Conservation (phyloP, 1,284 basidiomycete genomes). For the Singerocomus inundabilis region DNA sequence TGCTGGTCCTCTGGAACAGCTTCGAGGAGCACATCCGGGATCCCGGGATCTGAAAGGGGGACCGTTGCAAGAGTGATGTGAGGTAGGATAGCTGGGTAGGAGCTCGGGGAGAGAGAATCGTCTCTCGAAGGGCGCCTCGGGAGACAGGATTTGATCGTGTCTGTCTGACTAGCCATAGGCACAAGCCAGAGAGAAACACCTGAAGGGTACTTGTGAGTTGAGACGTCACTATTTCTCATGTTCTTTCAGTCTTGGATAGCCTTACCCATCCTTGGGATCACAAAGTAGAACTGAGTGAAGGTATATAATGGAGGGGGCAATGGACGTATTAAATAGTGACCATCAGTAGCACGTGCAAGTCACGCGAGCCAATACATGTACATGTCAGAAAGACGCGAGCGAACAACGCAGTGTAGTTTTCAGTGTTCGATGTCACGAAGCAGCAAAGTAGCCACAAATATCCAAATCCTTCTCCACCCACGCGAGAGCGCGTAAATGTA, state of each 20-base stretch:
- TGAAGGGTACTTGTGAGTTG: slow-evolving; percentile 23
- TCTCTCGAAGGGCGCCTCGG: slow-evolving; percentile 24
- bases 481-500: not conserved
- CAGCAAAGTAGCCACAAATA: not conserved
- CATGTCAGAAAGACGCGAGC: not conserved
- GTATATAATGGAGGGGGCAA: too few species aligned
- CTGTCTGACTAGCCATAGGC: slow-evolving; percentile 41
- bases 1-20: slow-evolving; percentile 39
- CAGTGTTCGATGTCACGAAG: not conserved
- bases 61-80: slow-evolving; percentile 68
- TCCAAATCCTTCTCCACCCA: not conserved
- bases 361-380: not conserved
- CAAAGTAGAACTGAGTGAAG: not conserved
- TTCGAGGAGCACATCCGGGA: slow-evolving; percentile 36
- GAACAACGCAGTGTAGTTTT: not conserved
- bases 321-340: too few species aligned
- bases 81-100: slow-evolving; percentile 60
- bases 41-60: slow-evolving; percentile 25
- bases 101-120: slow-evolving; percentile 21
- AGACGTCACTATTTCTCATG: not conserved
- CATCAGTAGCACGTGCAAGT: not conserved
- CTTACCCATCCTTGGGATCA: slow-evolving; percentile 23
- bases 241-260: not conserved
- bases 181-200: slow-evolving; percentile 66
- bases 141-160: slow-evolving; percentile 47